Base-by-base conservation (phyloP, 148 eudicot genomes). In the Pharnaceum exiguum region DNA sequence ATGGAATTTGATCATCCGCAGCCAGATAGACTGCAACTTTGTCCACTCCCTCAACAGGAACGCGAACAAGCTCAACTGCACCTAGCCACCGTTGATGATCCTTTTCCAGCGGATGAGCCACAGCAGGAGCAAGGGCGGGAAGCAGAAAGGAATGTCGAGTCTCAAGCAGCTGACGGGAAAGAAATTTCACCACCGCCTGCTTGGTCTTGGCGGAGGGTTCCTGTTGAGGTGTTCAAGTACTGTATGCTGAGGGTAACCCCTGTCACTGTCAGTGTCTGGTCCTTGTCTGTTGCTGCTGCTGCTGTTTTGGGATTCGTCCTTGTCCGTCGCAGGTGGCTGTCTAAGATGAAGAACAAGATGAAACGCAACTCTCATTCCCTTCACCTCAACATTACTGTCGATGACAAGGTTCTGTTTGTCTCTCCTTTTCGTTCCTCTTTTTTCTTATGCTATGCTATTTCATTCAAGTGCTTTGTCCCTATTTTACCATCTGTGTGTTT, bases 131-230 rank as follows among this genome's bases (percentile, higher is more conserved):
- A 15, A 3, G 52, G 15, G 9, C 12, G 38, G 16, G 24, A 65
- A 59, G 51, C 17, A 10, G 49, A 31, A 10, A 36, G 24, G 17
- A 67, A 46, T 10, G 57, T 38, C 10, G 58, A 19, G 57, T 52
- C 65, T 10, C 27, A 21, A 31, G 69, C 32, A 37, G 72, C 62
- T 46, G 58, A 61, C 63, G 59, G 59, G 51, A 58, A 35, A 23
- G 69, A 58, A 10, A 83, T n/a, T n/a, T n/a, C n/a, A n/a, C n/a
- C n/a, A n/a, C n/a, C n/a, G n/a, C n/a, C n/a, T n/a, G n/a, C n/a
- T n/a, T n/a, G n/a, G n/a, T n/a, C 72, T 40, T 90, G 97, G 97
- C 87, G 97, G 97, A 90, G 72, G 73, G 70, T 82, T 64, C 97
- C 97, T 4, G 23, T 86, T 51, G 93, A 86, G 65, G 62, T 90